These are phyloP conservation scores for Colletotrichum sp. DNA, from an alignment of 2,329 filamentous ascomycete genomes.

Conservation along the genomic window DNA sequence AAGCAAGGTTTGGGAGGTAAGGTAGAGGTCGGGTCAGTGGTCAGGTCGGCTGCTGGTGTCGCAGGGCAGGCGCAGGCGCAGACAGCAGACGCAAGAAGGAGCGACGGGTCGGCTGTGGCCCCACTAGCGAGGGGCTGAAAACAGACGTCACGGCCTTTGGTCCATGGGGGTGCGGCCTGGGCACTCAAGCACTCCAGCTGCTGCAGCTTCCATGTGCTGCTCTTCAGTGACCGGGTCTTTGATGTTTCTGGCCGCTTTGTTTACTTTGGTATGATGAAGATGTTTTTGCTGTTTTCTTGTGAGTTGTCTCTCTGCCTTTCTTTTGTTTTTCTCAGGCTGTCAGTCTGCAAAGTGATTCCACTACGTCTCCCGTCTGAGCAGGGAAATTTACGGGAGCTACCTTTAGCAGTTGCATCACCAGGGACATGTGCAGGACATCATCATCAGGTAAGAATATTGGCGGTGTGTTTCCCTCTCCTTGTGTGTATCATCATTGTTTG, in stretches of 20 bases:
- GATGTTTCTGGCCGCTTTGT: not conserved
- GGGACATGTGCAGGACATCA: not conserved
- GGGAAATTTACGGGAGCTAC: not conserved
- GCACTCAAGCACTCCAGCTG: not conserved
- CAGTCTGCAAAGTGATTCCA: too few species aligned
- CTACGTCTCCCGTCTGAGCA: not conserved
- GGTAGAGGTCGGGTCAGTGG: not conserved
- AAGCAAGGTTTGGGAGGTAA: not conserved
- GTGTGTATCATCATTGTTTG: not conserved
- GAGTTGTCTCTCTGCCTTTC: not conserved
- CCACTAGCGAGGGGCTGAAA: constrained; percentile 22
- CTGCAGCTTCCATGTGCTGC: not conserved
- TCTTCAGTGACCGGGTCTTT: not conserved
- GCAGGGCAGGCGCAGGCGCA: not conserved
- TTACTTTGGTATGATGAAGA: not conserved
- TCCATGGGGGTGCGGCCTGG: not conserved
- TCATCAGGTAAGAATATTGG: not conserved
- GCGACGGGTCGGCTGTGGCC: constrained; percentile 3
- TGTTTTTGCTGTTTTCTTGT: not conserved
- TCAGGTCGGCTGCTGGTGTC: not conserved
- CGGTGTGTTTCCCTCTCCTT: not conserved
- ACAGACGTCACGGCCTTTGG: constrained; percentile 13
- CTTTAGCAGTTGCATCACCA: not conserved
- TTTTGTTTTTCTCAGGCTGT: not conserved
- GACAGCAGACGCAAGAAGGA: not conserved